Evolutionary conservation across 2,329 filamentous ascomycete species (phyloP).

Genomic region (Aspergillus sp.): DNA sequence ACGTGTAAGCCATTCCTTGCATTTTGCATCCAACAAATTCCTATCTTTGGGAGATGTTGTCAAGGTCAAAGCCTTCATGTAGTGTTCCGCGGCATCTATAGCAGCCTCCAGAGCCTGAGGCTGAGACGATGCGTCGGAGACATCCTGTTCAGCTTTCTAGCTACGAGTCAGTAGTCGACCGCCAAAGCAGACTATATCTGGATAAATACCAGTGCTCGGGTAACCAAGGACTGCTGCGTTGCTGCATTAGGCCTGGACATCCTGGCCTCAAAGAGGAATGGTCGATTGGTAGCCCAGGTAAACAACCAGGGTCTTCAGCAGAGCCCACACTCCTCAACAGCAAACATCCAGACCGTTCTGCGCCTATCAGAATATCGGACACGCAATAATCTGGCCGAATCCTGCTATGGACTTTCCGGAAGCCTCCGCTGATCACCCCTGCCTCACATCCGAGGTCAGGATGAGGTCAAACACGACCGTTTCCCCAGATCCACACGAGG

Average conservation of each 20-base stretch:
- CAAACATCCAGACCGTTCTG: conserved; percentile 3
- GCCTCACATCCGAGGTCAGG: conserved; percentile 20
- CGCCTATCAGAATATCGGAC: conserved; percentile 10
- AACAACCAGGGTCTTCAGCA: conserved; percentile 10
- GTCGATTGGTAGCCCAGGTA: conserved; percentile 4
- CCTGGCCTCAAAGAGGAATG: conserved; percentile 12
- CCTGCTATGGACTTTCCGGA: conserved; percentile 6
- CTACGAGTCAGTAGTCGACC: conserved; percentile 28
- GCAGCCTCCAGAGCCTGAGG: conserved; percentile 71
- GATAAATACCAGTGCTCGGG: conserved; percentile 32
- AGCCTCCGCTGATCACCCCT: conserved; percentile 12
- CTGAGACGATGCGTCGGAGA: conserved; percentile 53
- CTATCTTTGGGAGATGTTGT: conserved; percentile 64
- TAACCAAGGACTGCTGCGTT: conserved; percentile 27
- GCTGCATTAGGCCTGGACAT: conserved; percentile 32
- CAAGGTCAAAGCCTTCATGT: conserved; percentile 72
- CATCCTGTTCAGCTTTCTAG: conserved; percentile 55
- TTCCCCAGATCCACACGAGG: conserved; percentile 4
- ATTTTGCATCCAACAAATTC: conserved; percentile 65
- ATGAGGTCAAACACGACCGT: background rate
- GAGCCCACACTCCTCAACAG: conserved; percentile 10
- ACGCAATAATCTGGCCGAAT: background rate
- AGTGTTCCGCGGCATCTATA: conserved; percentile 74
- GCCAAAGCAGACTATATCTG: background rate
- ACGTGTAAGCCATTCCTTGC: conserved; percentile 65